Evolutionary conservation across 352 stramenopile genomes (phyloP).

Genomic region (Pilasporangium apinafurcum): DNA sequence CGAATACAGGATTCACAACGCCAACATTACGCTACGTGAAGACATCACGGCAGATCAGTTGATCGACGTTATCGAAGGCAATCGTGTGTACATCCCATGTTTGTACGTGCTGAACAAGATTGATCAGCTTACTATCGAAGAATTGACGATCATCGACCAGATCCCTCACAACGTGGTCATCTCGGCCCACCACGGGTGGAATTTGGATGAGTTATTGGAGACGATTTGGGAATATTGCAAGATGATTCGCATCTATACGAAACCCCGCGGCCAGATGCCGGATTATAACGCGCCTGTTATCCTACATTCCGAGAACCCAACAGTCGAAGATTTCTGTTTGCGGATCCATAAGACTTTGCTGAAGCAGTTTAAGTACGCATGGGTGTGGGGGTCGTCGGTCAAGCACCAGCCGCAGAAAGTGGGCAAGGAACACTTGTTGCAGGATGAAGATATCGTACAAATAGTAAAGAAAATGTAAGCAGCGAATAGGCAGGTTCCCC

Average conservation of each 20-base stretch:
- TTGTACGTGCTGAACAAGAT: conserved; percentile 99
- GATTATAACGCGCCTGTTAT: conserved; percentile 98
- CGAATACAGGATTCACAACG: conserved; percentile 99
- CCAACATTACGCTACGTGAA: conserved; percentile 93
- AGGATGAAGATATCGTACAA: conserved; percentile 99
- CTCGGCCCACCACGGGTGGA: conserved; percentile 96
- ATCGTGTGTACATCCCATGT: conserved; percentile 97
- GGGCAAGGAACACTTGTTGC: conserved; percentile 96
- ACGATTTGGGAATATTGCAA: conserved; percentile 98
- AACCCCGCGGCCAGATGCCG: conserved; percentile 92
- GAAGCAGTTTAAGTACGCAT: conserved; percentile 93
- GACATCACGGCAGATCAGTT: conserved; percentile 98
- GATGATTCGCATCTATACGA: conserved; percentile 99
- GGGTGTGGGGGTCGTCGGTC: conserved; percentile 96
- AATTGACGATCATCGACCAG: conserved; percentile 98
- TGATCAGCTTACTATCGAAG: conserved; percentile 97
- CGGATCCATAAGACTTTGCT: conserved; percentile 90
- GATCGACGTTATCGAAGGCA: conserved; percentile 99
- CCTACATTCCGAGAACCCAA: conserved; percentile 92
- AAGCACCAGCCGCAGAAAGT: conserved; percentile 99
- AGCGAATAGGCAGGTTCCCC: too few relatives aligned
- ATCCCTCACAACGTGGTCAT: conserved; percentile 98
- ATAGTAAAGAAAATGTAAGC: conserved; percentile 94
- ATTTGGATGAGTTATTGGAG: conserved; percentile 96
- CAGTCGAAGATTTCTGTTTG: conserved; percentile 95